Evolutionary conservation across 176 grass and related monocot genomes (phyloP), one percentile per base, ranked within the genome.

Genomic region (Oryza officinalis): DNA sequence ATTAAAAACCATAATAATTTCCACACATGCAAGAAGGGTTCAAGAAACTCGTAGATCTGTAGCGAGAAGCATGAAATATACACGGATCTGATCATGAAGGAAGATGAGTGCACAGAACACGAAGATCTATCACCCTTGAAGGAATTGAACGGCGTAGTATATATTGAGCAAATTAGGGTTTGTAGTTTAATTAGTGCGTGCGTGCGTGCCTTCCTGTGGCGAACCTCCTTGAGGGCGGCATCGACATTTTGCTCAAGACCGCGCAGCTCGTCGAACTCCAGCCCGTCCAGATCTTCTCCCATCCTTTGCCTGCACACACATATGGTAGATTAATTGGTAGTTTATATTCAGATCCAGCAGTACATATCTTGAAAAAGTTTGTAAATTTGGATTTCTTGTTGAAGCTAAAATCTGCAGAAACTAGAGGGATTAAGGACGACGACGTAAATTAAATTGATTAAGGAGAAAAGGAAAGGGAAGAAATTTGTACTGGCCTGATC

Each of bases 171-270:
- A 28, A 8, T 52, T 78, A 87, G 76, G 80, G 80, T 77, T 81
- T 75, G 57, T 11, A 61, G n/a, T 52, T 38, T 38, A 46, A 10
- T 46, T 10, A 4, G 49, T 0, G 49, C 9, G 40, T 76, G 37
- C 78, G 70, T 85, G 70, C 81, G 49, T 83, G 79, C 96, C 87
- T 96, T 99, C 40, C 91, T 87, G 6, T 87, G 75, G 67, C 96
- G 96, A 84, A 99, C 93, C 71, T 90, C 89, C 88, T 91, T 94
- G 79, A 94, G 82, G 67, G 96, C 86, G 4, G 83, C 50, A 13
- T 99, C 91, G 8, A 96, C 87, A 77, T 96, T 95, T 76, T 89
- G 91, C 86, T 99, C 96, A 87, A 99, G 93, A 63, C 80, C 93
- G 63, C 91, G 91, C 91, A 96, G 82, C 68, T 96, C 88, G 18